Conservation (phyloP, 2,329 filamentous ascomycete species). For the Claviceps humidiphila region DNA sequence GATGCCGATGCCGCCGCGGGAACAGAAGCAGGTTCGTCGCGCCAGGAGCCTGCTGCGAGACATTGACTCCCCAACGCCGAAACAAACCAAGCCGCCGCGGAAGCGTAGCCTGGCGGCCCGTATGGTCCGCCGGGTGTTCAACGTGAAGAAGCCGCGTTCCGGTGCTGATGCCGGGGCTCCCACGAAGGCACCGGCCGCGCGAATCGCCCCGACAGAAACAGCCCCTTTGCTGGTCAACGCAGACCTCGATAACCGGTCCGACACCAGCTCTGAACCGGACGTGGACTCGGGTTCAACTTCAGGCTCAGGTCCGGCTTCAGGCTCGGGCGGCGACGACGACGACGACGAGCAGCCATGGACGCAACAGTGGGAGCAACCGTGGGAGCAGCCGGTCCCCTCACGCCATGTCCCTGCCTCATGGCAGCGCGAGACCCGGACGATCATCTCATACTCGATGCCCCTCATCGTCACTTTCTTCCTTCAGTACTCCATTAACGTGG, state of each 20-base stretch:
- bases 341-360: slow-evolving; percentile 33
- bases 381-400: slow-evolving; percentile 56
- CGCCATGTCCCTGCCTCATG: slow-evolving; percentile 82
- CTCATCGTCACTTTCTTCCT: slow-evolving; percentile 60
- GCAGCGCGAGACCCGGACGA: slow-evolving; percentile 76
- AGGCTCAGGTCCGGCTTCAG: slow-evolving; percentile 15
- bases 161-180: background rate
- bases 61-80: slow-evolving; percentile 52
- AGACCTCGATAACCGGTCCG: slow-evolving; percentile 8
- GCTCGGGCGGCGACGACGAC: slow-evolving; percentile 29
- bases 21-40: slow-evolving; percentile 41
- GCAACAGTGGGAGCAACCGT: slow-evolving; percentile 53
- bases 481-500: slow-evolving; percentile 75
- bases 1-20: slow-evolving; percentile 24
- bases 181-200: slow-evolving; percentile 11
- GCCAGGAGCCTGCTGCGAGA: slow-evolving; percentile 50
- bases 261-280: slow-evolving; percentile 7
- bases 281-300: background rate
- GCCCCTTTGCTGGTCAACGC: slow-evolving; percentile 27
- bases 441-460: slow-evolving; percentile 57
- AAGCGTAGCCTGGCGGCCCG: slow-evolving; percentile 22
- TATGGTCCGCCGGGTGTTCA: slow-evolving; percentile 37
- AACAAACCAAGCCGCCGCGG: slow-evolving; percentile 26
- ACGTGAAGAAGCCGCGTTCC: slow-evolving; percentile 38
- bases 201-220: slow-evolving; percentile 24